phyloP scores from a whole-genome alignment of 2,329 filamentous ascomycete species.

The Clonostachys solani region DNA sequence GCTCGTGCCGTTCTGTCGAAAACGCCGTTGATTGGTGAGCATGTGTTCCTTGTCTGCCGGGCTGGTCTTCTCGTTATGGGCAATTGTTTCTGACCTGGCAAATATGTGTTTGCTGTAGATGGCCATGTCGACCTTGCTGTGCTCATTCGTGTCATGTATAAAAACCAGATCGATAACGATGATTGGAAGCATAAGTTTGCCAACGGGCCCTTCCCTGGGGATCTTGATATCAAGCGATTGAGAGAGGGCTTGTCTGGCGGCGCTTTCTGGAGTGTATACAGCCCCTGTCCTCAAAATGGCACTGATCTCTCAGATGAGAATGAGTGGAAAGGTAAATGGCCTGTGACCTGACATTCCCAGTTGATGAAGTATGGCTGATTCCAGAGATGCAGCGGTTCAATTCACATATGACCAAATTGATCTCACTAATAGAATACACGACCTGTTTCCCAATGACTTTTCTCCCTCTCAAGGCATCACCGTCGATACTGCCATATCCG shows the following conservation, averaged over 20 bases:
- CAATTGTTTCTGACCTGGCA: background rate
- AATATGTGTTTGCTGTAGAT: slow-evolving; percentile 43
- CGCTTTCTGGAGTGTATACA: slow-evolving; percentile 90
- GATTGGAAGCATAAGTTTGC: slow-evolving; percentile 74
- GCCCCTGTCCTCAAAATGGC: slow-evolving; percentile 69
- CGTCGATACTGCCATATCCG: slow-evolving; percentile 55
- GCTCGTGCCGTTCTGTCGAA: slow-evolving; percentile 38
- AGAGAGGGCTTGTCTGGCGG: slow-evolving; percentile 70
- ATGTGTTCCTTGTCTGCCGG: background rate
- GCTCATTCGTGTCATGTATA: slow-evolving; percentile 58
- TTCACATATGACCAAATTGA: slow-evolving; percentile 74
- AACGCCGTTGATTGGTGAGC: slow-evolving; percentile 45
- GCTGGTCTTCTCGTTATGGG: no score
- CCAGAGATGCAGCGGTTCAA: slow-evolving; percentile 46
- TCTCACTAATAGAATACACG: slow-evolving; percentile 59
- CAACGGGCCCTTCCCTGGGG: slow-evolving; percentile 60
- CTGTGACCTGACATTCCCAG: background rate
- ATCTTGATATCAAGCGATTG: slow-evolving; percentile 79
- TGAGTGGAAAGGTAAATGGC: slow-evolving; percentile 1
- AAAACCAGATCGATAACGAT: slow-evolving; percentile 73
- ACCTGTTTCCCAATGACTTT: slow-evolving; percentile 64
- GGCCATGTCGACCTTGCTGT: slow-evolving; percentile 88
- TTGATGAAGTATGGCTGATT: background rate
- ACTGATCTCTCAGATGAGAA: slow-evolving; percentile 70
- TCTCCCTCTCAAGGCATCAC: slow-evolving; percentile 62